A percentile compares a stretch with the other conserved stretches of the same genome.
Evolutionary conservation across 345 rosid genomes (phyloP).

Genomic region (Salix caprea): DNA sequence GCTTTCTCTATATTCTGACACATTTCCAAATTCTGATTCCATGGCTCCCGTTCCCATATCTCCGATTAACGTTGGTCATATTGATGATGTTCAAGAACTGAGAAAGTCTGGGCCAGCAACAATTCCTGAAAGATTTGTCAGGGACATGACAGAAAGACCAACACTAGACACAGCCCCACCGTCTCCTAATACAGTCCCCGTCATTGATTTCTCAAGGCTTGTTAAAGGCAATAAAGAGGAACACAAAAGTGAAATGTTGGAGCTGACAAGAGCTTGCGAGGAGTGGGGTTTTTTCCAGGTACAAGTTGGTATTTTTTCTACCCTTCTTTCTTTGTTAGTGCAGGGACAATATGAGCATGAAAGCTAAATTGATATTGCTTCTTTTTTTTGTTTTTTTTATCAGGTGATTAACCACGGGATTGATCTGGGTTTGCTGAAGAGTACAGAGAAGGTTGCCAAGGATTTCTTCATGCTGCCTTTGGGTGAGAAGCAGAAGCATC

Average conservation of each 20-base stretch:
- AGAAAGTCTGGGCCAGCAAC: slow-evolving; percentile 51
- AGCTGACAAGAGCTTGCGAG: slow-evolving; percentile 66
- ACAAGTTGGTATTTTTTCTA: neutral
- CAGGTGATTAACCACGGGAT: slow-evolving; percentile 82
- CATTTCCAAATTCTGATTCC: slow-evolving; percentile 7
- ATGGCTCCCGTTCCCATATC: slow-evolving; percentile 65
- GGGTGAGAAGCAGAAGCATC: slow-evolving; percentile 77
- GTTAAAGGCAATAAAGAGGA: slow-evolving; percentile 32
- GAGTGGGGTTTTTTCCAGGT: slow-evolving; percentile 99
- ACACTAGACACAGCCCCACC: slow-evolving; percentile 19
- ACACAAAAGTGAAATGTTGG: slow-evolving; percentile 31
- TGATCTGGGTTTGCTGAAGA: slow-evolving; percentile 50
- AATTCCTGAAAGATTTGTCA: slow-evolving; percentile 72
- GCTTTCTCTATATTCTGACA: neutral
- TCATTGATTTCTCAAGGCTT: slow-evolving; percentile 66
- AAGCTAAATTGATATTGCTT: neutral
- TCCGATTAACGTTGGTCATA: slow-evolving; percentile 63
- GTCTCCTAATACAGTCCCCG: slow-evolving; percentile 45
- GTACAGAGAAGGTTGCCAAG: slow-evolving; percentile 60
- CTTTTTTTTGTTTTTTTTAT: neutral
- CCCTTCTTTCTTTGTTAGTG: neutral
- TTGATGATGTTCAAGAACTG: slow-evolving; percentile 90
- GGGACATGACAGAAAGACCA: slow-evolving; percentile 61
- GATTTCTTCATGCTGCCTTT: slow-evolving; percentile 80
- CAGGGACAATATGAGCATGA: neutral